Evolutionary conservation across 176 grass and related monocot genomes (phyloP), one percentile per base, ranked within the genome.

Genomic region (Zizania latifolia): DNA sequence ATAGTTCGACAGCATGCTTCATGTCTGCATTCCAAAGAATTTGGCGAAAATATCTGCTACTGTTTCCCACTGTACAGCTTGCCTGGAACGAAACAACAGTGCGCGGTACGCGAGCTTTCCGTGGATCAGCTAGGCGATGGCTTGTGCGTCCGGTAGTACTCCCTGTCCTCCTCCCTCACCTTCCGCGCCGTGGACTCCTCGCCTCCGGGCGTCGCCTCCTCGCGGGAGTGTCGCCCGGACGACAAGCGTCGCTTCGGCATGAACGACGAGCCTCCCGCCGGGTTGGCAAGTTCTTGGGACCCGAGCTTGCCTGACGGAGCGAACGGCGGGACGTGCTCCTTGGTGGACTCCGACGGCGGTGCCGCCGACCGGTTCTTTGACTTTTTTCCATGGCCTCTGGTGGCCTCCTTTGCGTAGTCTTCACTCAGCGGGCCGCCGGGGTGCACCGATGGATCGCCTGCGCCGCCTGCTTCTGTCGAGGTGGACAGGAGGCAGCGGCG

Each of bases 141-240:
- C 86, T 91, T 97, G 88, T 83, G 93, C 22, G 85, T 81, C 65
- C 72, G 45, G 74, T 93, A 97, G 72, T 93, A 97, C 77, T 82
- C 82, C 74, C 71, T 45, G 77, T 81, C 68, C 44, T 89, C 82
- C 62, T 82, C 67, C 64, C 83, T 32, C 64, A 80, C 82, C 38
- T 80, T 75, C 55, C 86, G 2, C 4, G 12, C 72, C 75, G 35
- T 60, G 0, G 70, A 19, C 37, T 66, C 82, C 6, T 60, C 31
- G 24, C 24, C 15, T 0, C 59, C 81, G 4, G 77, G 68, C 62
- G 81, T 79, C 39, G 77, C 87, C 4, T 74, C 90, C 8, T 65
- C 79, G 17, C 70, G 57, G 4, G 61, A 22, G 16, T 70, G 84
- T 2, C 57, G 17, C 1, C 55, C 27, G 8, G 62, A 31, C 24